Percentiles rank a stretch among this genome's conserved stretches.
phyloP scores from a whole-genome alignment of 805 yeast species.

The Hanseniaspora lindneri region DNA sequence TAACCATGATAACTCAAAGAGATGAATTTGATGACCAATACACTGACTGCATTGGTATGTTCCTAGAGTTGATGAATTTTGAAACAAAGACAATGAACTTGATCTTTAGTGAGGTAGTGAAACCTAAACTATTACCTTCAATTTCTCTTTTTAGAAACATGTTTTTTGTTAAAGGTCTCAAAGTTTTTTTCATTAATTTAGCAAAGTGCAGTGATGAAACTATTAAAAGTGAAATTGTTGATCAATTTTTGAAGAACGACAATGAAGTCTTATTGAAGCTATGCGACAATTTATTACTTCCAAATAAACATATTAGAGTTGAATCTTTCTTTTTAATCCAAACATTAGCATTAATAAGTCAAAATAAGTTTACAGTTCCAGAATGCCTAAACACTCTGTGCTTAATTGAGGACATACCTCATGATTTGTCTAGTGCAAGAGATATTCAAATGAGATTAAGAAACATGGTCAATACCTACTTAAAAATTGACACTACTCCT shows the following conservation, averaged over 20 bases:
- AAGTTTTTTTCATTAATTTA: neutral
- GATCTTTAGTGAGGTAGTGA: neutral
- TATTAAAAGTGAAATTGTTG: neutral
- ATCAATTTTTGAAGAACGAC: constrained; percentile 1
- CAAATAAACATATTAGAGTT: constrained; percentile 42
- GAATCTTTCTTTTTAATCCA: constrained; percentile 40
- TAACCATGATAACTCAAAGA: neutral
- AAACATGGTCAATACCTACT: constrained; percentile 38
- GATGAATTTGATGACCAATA: neutral
- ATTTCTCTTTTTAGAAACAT: neutral
- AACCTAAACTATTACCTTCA: neutral
- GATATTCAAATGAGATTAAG: constrained; percentile 63
- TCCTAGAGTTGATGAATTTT: neutral
- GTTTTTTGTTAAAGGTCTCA: constrained; percentile 6
- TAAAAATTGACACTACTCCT: constrained; percentile 24
- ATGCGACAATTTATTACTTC: constrained; percentile 34
- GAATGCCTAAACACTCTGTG: constrained; percentile 39
- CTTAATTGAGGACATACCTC: constrained; percentile 60
- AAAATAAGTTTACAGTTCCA: constrained; percentile 26
- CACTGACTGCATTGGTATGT: constrained; percentile 8
- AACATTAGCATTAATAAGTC: constrained; percentile 20
- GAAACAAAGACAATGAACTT: neutral
- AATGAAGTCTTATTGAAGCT: constrained; percentile 3
- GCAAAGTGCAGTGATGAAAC: neutral
- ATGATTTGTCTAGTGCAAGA: constrained; percentile 56